A percentile compares a stretch with the other conserved stretches of the same genome.
phyloP scores from a whole-genome alignment of 495 filamentous ascomycete genomes.

The Penicillium cosmopolitanum region DNA sequence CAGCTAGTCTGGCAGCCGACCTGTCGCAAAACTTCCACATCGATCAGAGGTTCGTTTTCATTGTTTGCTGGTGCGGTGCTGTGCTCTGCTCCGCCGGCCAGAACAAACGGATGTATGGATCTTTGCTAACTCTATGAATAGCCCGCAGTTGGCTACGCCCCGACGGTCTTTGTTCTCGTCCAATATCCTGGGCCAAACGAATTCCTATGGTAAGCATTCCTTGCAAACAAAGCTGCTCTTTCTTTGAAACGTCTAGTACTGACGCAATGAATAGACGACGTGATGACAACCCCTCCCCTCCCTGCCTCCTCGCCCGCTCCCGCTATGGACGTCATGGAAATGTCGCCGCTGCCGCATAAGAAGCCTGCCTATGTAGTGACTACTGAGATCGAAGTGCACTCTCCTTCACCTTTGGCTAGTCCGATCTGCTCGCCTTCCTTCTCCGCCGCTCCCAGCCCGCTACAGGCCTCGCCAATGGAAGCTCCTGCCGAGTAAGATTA shows the following conservation, averaged over 20 bases:
- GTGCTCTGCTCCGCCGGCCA: too few relatives aligned
- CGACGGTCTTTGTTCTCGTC: conserved; percentile 91
- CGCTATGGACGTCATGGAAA: conserved; percentile 86
- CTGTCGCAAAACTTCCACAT: conserved; percentile 96
- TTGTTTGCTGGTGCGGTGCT: background rate
- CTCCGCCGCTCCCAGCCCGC: conserved; percentile 41
- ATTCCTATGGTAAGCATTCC: conserved; percentile 68
- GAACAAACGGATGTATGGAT: conserved; percentile 1
- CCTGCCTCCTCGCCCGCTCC: conserved; percentile 79
- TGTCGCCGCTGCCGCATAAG: conserved; percentile 94
- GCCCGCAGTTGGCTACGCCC: conserved; percentile 88
- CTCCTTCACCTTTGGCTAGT: conserved; percentile 63
- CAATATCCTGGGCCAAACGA: conserved; percentile 67
- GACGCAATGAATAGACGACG: conserved; percentile 51
- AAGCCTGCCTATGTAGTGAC: conserved; percentile 68
- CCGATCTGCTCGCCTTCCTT: conserved; percentile 54
- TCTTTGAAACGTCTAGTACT: conserved; percentile 4
- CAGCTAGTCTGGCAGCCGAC: conserved; percentile 86
- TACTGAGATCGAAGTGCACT: conserved; percentile 63
- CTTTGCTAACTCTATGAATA: conserved; percentile 49
- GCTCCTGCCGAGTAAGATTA: conserved; percentile 46
- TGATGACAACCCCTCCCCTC: conserved; percentile 80
- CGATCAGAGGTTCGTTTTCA: conserved; percentile 75
- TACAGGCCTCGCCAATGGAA: conserved; percentile 59
- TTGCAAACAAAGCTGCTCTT: background rate